Conservation (phyloP, 1,284 basidiomycete genomes). For the Meripilus lineatus region DNA sequence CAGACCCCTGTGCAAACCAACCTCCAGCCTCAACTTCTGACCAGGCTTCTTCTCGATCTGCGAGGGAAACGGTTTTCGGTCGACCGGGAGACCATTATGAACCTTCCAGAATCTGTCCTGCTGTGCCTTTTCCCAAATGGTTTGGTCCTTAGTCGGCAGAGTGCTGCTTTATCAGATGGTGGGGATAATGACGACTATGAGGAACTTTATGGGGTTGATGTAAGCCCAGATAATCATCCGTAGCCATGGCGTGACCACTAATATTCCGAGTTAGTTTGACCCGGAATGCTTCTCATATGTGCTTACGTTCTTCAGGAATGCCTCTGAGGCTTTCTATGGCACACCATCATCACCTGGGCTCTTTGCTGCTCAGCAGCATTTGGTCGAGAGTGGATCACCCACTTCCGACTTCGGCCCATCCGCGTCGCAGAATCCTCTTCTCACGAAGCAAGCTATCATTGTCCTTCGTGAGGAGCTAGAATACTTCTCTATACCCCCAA, state of each 20-base stretch:
- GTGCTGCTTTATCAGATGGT: conserved; percentile 65
- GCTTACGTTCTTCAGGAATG: conserved; percentile 84
- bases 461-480: conserved; percentile 97
- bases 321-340: conserved; percentile 92
- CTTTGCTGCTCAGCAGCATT: conserved; percentile 75
- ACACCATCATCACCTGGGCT: conserved; percentile 70
- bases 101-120: conserved; percentile 94
- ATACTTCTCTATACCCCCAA: conserved; percentile 95
- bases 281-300: conserved; percentile 95
- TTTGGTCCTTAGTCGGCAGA: conserved; percentile 87
- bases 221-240: conserved; percentile 42
- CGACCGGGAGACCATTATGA: conserved; percentile 98
- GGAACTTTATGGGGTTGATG: conserved; percentile 94
- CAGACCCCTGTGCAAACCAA: conserved; percentile 67
- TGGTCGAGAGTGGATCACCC: conserved; percentile 55
- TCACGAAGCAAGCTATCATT: conserved; percentile 97
- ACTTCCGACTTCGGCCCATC: conserved; percentile 60
- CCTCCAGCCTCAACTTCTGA: conserved; percentile 79
- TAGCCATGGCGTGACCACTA: conserved; percentile 8
- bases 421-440: conserved; percentile 80
- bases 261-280: conserved; percentile 70
- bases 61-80: conserved; percentile 91
- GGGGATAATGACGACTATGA: conserved; percentile 85
- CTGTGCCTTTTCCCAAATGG: conserved; percentile 98
- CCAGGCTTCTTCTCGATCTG: conserved; percentile 87